These are phyloP conservation scores for Mycena albidolilacea DNA, from an alignment of 768 basidiomycete species.

Conservation along the genomic window DNA sequence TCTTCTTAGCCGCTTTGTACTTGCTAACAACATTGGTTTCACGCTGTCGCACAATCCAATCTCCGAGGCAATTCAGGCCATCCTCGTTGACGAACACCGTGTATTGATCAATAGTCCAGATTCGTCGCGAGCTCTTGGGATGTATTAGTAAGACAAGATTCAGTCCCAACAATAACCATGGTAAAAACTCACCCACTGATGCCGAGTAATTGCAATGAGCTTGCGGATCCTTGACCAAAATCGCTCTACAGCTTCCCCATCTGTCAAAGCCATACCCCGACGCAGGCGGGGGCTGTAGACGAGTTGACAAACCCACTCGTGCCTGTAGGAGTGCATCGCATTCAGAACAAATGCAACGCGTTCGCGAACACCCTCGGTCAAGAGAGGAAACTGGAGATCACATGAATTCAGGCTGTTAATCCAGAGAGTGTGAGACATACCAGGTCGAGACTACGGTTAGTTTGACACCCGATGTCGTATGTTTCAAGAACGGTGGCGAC, in stretches of 20 bases:
- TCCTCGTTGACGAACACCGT: conserved; percentile 45
- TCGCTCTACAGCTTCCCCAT: conserved; percentile 54
- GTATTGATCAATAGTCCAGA: conserved; percentile 56
- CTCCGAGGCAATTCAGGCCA: conserved; percentile 48
- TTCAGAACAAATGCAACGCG: conserved; percentile 46
- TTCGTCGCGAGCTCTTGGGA: conserved; percentile 35
- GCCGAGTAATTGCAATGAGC: conserved; percentile 38
- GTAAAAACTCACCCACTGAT: conserved; percentile 41
- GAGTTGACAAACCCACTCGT: conserved; percentile 54
- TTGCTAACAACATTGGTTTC: conserved; percentile 36
- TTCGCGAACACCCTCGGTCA: conserved; percentile 33
- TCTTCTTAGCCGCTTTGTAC: conserved; percentile 24
- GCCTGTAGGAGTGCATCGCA: conserved; percentile 54
- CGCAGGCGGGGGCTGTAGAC: conserved; percentile 51
- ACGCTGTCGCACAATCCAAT: conserved; percentile 48
- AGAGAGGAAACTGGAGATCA: conserved; percentile 45
- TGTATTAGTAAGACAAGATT: not conserved
- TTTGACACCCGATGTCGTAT: conserved; percentile 55
- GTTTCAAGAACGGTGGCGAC: conserved; percentile 44
- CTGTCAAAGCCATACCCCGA: conserved; percentile 49
- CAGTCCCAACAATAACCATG: not conserved
- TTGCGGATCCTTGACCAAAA: conserved; percentile 49
- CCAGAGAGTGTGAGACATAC: conserved; percentile 40
- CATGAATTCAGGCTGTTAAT: conserved; percentile 25
- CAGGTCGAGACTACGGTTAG: conserved; percentile 47